Evolutionary conservation across 129 eudicot genomes (phyloP).

Genomic region (Oenanthe sinensis): DNA sequence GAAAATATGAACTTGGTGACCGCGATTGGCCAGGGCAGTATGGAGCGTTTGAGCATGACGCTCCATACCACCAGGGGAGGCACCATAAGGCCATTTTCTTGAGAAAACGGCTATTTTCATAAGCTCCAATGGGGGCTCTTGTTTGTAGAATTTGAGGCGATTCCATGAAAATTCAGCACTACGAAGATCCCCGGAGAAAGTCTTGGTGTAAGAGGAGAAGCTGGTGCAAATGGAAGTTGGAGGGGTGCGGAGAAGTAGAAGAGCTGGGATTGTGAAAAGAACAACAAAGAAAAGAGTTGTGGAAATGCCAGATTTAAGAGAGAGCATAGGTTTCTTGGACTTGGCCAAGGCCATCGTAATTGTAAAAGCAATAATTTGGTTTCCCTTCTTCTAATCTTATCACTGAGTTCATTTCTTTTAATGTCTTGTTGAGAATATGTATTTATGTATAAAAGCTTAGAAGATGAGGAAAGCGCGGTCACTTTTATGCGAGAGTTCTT

Average conservation of each 20-base stretch:
- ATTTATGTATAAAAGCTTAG: background rate
- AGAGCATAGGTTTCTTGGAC: slow-evolving; percentile 38
- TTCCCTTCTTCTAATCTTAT: slow-evolving; percentile 15
- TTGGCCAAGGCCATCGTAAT: slow-evolving; percentile 42
- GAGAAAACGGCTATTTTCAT: slow-evolving; percentile 84
- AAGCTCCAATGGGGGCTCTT: slow-evolving; percentile 30
- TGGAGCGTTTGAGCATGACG: slow-evolving; percentile 88
- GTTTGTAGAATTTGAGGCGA: slow-evolving; percentile 32
- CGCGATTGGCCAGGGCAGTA: slow-evolving; percentile 54
- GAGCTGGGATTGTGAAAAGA: slow-evolving; percentile 82
- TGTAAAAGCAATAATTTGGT: slow-evolving; percentile 15
- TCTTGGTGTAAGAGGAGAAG: slow-evolving; percentile 17
- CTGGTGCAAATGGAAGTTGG: slow-evolving; percentile 43
- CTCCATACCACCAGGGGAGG: slow-evolving; percentile 93
- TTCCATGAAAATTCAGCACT: slow-evolving; percentile 72
- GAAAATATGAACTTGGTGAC: slow-evolving; percentile 70
- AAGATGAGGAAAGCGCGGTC: background rate
- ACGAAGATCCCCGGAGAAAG: slow-evolving; percentile 68
- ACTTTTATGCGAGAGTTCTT: background rate
- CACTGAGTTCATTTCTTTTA: background rate
- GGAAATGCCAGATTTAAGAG: slow-evolving; percentile 48
- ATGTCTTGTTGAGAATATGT: background rate
- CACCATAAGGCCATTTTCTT: slow-evolving; percentile 70
- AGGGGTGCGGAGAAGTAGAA: slow-evolving; percentile 67
- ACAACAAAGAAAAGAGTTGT: slow-evolving; percentile 64